Conservation (phyloP, 2,329 filamentous ascomycete species). For the Scedosporium boydii region DNA sequence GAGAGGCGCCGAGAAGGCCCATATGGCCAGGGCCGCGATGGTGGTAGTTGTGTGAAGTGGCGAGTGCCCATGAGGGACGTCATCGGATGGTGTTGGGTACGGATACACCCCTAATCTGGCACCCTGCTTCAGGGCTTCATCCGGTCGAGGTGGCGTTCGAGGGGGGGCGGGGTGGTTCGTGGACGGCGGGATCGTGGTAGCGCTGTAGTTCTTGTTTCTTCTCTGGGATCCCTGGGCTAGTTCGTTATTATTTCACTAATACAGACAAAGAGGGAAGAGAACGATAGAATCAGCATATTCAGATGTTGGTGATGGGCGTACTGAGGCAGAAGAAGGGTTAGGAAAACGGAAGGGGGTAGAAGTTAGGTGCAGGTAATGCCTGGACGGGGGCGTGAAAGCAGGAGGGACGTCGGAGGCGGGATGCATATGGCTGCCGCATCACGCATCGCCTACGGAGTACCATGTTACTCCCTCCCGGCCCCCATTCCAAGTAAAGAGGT, state of each 20-base stretch:
- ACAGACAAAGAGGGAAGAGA: too few relatives aligned
- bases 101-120: background rate
- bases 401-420: background rate
- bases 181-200: background rate
- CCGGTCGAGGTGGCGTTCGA: background rate
- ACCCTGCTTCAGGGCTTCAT: background rate
- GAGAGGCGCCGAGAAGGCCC: background rate
- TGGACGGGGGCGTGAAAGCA: background rate
- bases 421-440: background rate
- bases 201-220: too few relatives aligned
- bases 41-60: background rate
- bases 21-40: background rate
- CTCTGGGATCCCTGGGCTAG: too few relatives aligned
- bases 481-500: constrained; percentile 5
- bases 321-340: too few relatives aligned
- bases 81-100: background rate
- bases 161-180: background rate
- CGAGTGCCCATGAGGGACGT: background rate
- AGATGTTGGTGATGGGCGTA: too few relatives aligned
- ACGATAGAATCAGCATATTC: too few relatives aligned
- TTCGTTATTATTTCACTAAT: too few relatives aligned
- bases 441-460: background rate
- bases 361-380: background rate
- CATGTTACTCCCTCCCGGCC: background rate
- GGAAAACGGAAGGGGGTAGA: background rate